Conservation (phyloP, 2,329 filamentous ascomycete species). For the Tolypocladium sp. region DNA sequence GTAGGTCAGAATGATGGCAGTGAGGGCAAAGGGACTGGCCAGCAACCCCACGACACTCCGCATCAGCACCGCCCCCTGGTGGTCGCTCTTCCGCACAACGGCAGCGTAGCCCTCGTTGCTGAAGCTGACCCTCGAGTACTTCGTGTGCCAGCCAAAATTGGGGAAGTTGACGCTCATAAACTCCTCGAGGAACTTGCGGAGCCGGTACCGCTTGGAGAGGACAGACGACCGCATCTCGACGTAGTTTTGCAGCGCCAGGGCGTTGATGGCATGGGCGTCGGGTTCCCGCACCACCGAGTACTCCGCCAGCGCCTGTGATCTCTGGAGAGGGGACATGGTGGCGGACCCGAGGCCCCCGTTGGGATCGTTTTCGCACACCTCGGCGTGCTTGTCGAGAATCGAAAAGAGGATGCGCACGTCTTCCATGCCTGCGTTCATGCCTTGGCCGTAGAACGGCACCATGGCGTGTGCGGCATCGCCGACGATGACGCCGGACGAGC, state of each 20-base stretch:
- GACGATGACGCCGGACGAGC: constrained; percentile 68
- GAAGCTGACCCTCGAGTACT: constrained; percentile 89
- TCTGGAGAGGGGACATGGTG: constrained; percentile 43
- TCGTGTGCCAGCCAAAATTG: constrained; percentile 75
- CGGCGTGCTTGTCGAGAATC: constrained; percentile 61
- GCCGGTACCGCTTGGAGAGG: constrained; percentile 63
- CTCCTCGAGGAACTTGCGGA: constrained; percentile 84
- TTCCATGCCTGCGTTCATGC: constrained; percentile 94
- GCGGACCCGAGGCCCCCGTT: constrained; percentile 21
- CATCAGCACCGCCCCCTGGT: constrained; percentile 56
- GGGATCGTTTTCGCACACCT: constrained; percentile 33
- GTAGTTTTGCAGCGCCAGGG: constrained; percentile 86
- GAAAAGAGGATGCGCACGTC: constrained; percentile 85
- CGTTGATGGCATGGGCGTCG: constrained; percentile 85
- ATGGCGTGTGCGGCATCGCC: constrained; percentile 96
- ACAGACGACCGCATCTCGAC: constrained; percentile 88
- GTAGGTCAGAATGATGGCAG: constrained; percentile 15
- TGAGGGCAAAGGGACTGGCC: constrained; percentile 19
- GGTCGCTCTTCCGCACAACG: constrained; percentile 59
- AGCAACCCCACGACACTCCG: constrained; percentile 28
- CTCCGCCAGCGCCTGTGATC: constrained; percentile 55
- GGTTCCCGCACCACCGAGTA: constrained; percentile 67
- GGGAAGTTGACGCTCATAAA: constrained; percentile 68
- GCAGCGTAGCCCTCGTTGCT: constrained; percentile 87
- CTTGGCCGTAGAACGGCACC: constrained; percentile 97